phyloP scores from a whole-genome alignment of 108 stramenopile genomes.

The Conticribra weissflogii region DNA sequence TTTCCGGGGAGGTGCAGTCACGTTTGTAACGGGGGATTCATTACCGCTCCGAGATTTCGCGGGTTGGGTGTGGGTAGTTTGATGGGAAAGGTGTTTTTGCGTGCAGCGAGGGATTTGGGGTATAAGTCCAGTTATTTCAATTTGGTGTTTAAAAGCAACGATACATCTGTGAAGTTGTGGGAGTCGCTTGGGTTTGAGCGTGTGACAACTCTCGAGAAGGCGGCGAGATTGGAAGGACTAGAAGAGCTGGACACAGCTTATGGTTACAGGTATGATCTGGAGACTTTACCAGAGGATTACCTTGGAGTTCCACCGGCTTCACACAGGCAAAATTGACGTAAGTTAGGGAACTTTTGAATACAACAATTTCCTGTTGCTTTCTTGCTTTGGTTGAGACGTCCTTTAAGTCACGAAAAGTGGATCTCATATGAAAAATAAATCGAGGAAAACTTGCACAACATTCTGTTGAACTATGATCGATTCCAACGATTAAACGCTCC shows the following conservation, averaged over 20 bases:
- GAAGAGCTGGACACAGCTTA: slow-evolving; percentile 60
- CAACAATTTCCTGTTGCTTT: too few species aligned
- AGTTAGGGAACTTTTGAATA: neutral
- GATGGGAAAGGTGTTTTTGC: slow-evolving; percentile 60
- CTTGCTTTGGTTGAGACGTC: too few species aligned
- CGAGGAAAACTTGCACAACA: too few species aligned
- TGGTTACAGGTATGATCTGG: slow-evolving; percentile 64
- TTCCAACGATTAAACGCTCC: too few species aligned
- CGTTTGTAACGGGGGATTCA: slow-evolving; percentile 66
- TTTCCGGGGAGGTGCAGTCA: slow-evolving; percentile 67
- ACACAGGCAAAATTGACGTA: neutral
- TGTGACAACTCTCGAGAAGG: slow-evolving; percentile 56
- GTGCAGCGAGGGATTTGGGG: slow-evolving; percentile 54
- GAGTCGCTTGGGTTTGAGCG: slow-evolving; percentile 64
- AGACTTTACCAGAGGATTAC: slow-evolving; percentile 48
- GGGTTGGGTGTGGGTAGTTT: slow-evolving; percentile 51
- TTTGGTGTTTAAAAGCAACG: slow-evolving; percentile 62
- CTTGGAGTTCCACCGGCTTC: slow-evolving; percentile 14
- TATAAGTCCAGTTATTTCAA: slow-evolving; percentile 67
- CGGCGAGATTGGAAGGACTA: slow-evolving; percentile 60
- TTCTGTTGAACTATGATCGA: too few species aligned
- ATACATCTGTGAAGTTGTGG: slow-evolving; percentile 51
- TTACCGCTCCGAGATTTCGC: slow-evolving; percentile 52
- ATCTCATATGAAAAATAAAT: too few species aligned
- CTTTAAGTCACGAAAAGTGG: too few species aligned